Percentiles rank a stretch among this genome's conserved stretches.
Evolutionary conservation across 345 rosid genomes (phyloP).

Genomic region (Raphanus raphanistrum): DNA sequence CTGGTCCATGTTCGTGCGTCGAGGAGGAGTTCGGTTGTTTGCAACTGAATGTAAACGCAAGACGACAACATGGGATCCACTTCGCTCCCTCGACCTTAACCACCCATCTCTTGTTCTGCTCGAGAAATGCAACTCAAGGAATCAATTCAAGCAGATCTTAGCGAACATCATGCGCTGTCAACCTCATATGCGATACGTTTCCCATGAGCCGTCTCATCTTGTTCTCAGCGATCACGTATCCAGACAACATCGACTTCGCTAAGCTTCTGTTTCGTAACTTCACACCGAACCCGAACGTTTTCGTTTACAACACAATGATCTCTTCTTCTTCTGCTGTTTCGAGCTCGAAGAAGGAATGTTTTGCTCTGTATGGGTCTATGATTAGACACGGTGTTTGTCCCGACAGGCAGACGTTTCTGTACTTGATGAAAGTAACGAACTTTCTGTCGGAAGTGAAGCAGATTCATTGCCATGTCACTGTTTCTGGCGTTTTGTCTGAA

Average conservation of each 20-base stretch:
- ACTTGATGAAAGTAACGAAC: slow-evolving; percentile 36
- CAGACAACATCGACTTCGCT: slow-evolving; percentile 49
- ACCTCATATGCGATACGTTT: slow-evolving; percentile 50
- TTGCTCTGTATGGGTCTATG: slow-evolving; percentile 47
- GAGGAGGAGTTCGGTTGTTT: slow-evolving; percentile 43
- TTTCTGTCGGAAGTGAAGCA: slow-evolving; percentile 46
- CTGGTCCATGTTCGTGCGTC: slow-evolving; percentile 22
- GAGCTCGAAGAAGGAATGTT: slow-evolving; percentile 22
- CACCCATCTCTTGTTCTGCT: slow-evolving; percentile 52
- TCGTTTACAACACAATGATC: slow-evolving; percentile 54
- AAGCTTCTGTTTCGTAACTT: slow-evolving; percentile 44
- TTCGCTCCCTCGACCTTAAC: slow-evolving; percentile 45
- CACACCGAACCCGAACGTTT: slow-evolving; percentile 52
- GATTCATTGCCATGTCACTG: slow-evolving; percentile 53
- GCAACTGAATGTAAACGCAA: slow-evolving; percentile 26
- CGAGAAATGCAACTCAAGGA: slow-evolving; percentile 47
- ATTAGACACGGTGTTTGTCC: slow-evolving; percentile 43
- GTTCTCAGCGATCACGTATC: slow-evolving; percentile 51
- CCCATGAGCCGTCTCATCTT: slow-evolving; percentile 63
- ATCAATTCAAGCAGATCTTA: slow-evolving; percentile 54
- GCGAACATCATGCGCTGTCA: slow-evolving; percentile 51
- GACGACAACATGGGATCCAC: slow-evolving; percentile 51
- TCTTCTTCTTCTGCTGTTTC: slow-evolving; percentile 39
- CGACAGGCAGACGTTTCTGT: slow-evolving; percentile 50
- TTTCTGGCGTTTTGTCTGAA: slow-evolving; percentile 37